These are phyloP conservation scores for Paecilomyces niveus DNA, from an alignment of 2,329 filamentous ascomycete species.

Conservation along the genomic window DNA sequence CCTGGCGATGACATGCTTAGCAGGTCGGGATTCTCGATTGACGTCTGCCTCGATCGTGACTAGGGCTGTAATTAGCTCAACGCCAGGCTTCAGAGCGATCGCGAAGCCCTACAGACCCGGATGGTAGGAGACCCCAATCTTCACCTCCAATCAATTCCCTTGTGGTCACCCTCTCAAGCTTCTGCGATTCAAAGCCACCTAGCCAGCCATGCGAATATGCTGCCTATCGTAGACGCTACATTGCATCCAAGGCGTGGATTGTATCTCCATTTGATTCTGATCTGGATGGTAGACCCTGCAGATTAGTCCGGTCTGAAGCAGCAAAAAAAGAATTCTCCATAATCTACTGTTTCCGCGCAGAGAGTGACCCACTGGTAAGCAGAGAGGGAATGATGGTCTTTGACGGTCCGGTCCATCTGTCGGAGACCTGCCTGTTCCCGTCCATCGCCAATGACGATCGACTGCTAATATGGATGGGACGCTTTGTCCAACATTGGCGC, in stretches of 20 bases:
- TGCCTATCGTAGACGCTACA: neutral
- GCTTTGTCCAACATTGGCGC: constrained; percentile 5
- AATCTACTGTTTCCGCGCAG: neutral
- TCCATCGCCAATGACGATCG: neutral
- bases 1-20: neutral
- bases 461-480: constrained; percentile 1
- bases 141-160: neutral
- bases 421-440: neutral
- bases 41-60: neutral
- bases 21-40: neutral
- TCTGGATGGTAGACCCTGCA: neutral
- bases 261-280: neutral
- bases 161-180: neutral
- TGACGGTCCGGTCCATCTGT: neutral
- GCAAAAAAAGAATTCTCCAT: neutral
- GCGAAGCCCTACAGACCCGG: neutral
- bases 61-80: neutral
- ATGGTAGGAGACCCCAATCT: neutral
- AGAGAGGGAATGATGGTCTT: neutral
- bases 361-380: neutral
- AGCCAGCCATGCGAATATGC: neutral
- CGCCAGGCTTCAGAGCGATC: constrained; percentile 1
- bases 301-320: neutral
- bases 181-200: neutral
- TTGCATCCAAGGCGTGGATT: neutral